Conservation (phyloP, 2,329 filamentous ascomycete genomes). For the Fusarium stilboides region DNA sequence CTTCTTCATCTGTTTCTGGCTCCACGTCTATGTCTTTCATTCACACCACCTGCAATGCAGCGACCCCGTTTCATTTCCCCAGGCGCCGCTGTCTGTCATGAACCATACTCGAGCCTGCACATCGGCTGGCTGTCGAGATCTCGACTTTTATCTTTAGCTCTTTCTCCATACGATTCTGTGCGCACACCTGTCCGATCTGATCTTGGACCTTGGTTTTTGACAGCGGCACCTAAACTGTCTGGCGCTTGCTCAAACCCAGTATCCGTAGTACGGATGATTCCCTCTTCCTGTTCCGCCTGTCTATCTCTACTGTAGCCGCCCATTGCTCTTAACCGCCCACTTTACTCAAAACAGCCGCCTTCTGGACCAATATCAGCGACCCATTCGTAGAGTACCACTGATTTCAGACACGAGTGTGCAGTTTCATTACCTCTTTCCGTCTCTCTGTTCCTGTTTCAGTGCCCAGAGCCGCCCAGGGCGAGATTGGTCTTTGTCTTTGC, state of each 20-base stretch:
- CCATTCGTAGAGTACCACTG: conserved; percentile 57
- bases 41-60: conserved; percentile 48
- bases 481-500: conserved; percentile 50
- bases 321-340: conserved; percentile 47
- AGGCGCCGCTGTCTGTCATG: conserved; percentile 42
- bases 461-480: conserved; percentile 48
- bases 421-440: conserved; percentile 64
- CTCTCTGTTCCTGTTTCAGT: conserved; percentile 52
- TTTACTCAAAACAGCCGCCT: conserved; percentile 63
- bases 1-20: conserved; percentile 21
- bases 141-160: conserved; percentile 8
- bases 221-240: conserved; percentile 14
- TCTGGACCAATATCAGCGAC: conserved; percentile 67
- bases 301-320: conserved; percentile 44
- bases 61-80: conserved; percentile 50
- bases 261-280: conserved; percentile 26
- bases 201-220: conserved; percentile 1
- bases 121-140: conserved; percentile 47
- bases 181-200: background rate
- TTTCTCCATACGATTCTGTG: conserved; percentile 5
- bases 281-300: conserved; percentile 17
- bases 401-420: conserved; percentile 65
- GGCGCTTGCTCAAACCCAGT: conserved; percentile 48
- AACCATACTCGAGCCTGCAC: conserved; percentile 35
- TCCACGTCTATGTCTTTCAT: conserved; percentile 5